These are phyloP conservation scores for Eucalyptus regnans DNA, from an alignment of 345 rosid genomes.

Conservation along the genomic window DNA sequence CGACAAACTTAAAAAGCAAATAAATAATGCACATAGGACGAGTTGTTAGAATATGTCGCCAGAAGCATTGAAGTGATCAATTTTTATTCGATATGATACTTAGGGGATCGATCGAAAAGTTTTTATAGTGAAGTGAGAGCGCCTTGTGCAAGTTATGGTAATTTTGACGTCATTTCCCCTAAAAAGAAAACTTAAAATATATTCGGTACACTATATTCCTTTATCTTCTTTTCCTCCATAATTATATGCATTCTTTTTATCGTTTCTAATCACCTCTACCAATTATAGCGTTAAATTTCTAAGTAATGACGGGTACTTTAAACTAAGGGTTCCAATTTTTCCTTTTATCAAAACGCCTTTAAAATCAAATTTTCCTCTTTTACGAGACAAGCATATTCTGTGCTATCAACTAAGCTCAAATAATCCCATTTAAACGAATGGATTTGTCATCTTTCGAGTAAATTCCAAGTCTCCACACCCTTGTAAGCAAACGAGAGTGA, in stretches of 20 bases:
- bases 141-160: not conserved
- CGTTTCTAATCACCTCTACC: not conserved
- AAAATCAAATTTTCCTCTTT: not conserved
- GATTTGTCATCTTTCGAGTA: not conserved
- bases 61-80: too few relatives aligned
- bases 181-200: too few relatives aligned
- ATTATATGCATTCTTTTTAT: not conserved
- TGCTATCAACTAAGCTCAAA: not conserved
- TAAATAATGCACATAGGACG: not conserved
- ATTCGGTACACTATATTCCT: not conserved
- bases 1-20: too few relatives aligned
- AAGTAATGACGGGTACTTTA: not conserved
- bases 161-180: not conserved
- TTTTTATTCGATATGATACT: not conserved
- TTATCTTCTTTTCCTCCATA: not conserved
- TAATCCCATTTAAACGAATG: not conserved
- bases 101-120: too few relatives aligned
- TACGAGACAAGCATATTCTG: not conserved
- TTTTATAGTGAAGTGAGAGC: too few relatives aligned
- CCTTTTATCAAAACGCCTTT: not conserved
- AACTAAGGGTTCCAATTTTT: not conserved
- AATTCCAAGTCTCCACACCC: not conserved
- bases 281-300: not conserved
- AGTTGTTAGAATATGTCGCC: accelerated
- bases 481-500: not conserved